Conservation (phyloP, 169 alveolate genomes). For the Eimeria praecox region DNA sequence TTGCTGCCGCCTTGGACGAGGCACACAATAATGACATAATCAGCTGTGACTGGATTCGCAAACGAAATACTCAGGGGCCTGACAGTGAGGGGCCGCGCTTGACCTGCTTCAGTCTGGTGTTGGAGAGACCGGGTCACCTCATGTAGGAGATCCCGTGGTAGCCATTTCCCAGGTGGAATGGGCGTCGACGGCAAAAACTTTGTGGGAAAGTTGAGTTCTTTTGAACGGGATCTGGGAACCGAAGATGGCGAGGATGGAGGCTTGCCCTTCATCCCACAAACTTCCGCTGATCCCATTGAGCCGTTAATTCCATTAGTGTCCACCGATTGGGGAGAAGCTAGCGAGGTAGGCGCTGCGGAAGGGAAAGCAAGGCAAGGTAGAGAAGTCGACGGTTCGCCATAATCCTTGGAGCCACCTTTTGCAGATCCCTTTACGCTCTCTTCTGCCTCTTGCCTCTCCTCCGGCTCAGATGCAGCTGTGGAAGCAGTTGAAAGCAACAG, state of each 20-base stretch:
- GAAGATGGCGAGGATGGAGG: no score
- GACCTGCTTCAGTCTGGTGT: background rate
- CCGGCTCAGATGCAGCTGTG: background rate
- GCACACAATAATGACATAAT: background rate
- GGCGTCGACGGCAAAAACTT: background rate
- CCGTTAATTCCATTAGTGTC: no score
- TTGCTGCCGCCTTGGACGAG: no score
- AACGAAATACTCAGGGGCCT: conserved; percentile 11
- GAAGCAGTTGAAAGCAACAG: background rate
- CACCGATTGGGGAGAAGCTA: no score
- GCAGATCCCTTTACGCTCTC: background rate
- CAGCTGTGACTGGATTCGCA: background rate
- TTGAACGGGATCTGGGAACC: background rate
- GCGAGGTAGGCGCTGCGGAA: no score
- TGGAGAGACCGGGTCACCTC: background rate
- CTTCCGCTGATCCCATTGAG: no score
- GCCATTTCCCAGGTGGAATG: background rate
- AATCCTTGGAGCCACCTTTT: background rate
- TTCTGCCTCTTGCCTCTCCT: background rate
- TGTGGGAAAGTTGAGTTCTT: background rate
- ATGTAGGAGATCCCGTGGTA: background rate
- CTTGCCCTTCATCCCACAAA: no score
- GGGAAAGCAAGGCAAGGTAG: background rate
- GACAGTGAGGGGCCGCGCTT: background rate
- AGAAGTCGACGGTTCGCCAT: conserved; percentile 24